Evolutionary conservation across 225 moss, liverwort and hornwort genomes (phyloP), one percentile per base, ranked within the genome.

Genomic region (Bryum argenteum): DNA sequence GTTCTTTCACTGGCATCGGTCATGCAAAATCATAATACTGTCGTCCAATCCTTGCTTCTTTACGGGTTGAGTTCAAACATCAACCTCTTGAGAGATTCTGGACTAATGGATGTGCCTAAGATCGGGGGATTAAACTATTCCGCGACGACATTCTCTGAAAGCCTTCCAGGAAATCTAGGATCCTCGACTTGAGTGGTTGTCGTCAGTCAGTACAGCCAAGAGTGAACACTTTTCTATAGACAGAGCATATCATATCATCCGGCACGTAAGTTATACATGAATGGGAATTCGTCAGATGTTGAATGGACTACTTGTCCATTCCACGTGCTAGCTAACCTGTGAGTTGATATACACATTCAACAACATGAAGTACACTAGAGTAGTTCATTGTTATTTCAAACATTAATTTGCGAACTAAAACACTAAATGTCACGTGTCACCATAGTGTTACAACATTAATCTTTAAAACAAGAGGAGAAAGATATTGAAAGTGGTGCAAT

Each of bases 51-150:
- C 12, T 47, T 47, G 47, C 15, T 48, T 16, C 48, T 16, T 17
- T 16, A 47, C 5, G 47, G 47, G 47, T 63, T 45, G 26, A 53
- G 38, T 50, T 53, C 44, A 66, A 57, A 28, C 42, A 42, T 17
- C 54, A 47, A 67, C 43, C 53, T 44, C 10, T 53, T 71, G 48
- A 71, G 58, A 23, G 72, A 65, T 13, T 37, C 43, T 67, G 39
- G 43, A 33, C 33, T 5, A 5, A 41, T 57, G 37, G 65, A 44
- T 45, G 23, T 21, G 67, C 42, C 21, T 52, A 67, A 20, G 52
- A 65, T 16, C 20, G 43, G 13, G 21, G 17, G 26, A 16, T 21
- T 54, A 15, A 56, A 42, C 19, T 48, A 11, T 75, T 15, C 39
- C 18, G 50, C 23, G 2, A 45, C 66, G 26, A 42, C 28, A 48